Evolutionary conservation across 805 yeast species (phyloP), one percentile per base, ranked within the genome.

Genomic region (Wickerhamiella hasegawae): DNA sequence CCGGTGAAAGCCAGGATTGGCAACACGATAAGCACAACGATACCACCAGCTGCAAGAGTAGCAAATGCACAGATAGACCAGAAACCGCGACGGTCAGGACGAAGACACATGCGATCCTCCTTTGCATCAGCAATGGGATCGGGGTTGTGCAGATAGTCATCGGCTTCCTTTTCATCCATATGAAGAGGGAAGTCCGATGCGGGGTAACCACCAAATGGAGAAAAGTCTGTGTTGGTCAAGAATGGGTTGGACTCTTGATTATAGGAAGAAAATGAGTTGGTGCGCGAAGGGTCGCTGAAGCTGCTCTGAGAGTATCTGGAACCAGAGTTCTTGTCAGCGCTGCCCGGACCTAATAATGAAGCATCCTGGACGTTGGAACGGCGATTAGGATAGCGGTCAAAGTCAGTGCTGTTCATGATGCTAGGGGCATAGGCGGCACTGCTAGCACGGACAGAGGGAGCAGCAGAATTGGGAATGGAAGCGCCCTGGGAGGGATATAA

Each of bases 171-270:
- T 47, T 87, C 97, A 40, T 87, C 95, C 43, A 90, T 73, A 46
- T 71, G 76, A 38, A 87, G 62, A 1, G 98, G 98, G 60, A 87
- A 87, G 4, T 83, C 74, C 14, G 84, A 66, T 6, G 94, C 92
- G 1, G 98, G 97, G 56, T 81, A 87, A 12, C 97, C 97, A 34
- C 97, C 98, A 59, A 87, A 87, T 3, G 97, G 98, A 32, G 61
- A 54, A 39, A 57, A 59, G 43, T 60, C 66, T 8, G 61, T 60
- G 44, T 57, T 45, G 4, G 41, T 41, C 31, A 45, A 22, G 24
- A 48, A 48, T 25, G 52, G 52, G 30, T 48, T 49, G 24, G 40
- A 35, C 18, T 46, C 52, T 29, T 40, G 46, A 31, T 40, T 43
- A 33, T 37, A 28, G 25, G 42, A 35, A 21, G 38, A 28, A 17